Percentiles rank a stretch among this genome's conserved stretches.
Evolutionary conservation across 768 basidiomycete genomes (phyloP).

Genomic region (Mycena olivaceomarginata): DNA sequence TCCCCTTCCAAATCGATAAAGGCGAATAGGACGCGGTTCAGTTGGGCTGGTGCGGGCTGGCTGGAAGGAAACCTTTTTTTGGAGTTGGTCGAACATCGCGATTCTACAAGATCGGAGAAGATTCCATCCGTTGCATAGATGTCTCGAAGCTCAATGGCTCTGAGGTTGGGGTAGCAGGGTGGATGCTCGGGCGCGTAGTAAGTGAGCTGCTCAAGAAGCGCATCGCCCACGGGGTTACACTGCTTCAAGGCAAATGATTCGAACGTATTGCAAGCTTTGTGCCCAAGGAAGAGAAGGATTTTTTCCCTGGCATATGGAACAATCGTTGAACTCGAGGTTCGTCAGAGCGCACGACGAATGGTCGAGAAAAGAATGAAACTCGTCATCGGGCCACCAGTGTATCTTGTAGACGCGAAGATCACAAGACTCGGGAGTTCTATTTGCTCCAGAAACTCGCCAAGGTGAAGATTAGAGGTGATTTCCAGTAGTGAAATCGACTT

Average conservation of each 20-base stretch:
- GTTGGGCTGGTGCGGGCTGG: conserved; percentile 10
- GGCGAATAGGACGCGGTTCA: conserved; percentile 3
- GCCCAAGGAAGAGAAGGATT: conserved; percentile 13
- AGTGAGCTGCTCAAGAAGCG: conserved; percentile 27
- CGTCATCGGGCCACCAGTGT: conserved; percentile 10
- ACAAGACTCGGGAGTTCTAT: conserved; percentile 8
- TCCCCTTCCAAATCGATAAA: background rate
- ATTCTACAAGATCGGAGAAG: conserved; percentile 24
- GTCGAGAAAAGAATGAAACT: conserved; percentile 26
- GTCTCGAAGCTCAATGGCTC: background rate
- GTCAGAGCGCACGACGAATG: conserved; percentile 24
- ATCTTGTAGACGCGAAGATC: conserved; percentile 19
- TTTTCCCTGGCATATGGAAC: conserved; percentile 17
- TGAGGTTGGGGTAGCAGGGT: conserved; percentile 10
- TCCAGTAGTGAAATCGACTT: conserved; percentile 8
- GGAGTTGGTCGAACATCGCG: conserved; percentile 2
- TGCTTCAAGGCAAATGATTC: conserved; percentile 7
- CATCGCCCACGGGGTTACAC: background rate
- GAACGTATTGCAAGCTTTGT: conserved; percentile 17
- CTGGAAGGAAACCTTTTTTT: conserved; percentile 8
- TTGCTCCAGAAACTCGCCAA: conserved; percentile 32
- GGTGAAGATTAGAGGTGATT: conserved; percentile 8
- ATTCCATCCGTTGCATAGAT: conserved; percentile 2
- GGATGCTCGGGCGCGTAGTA: background rate
- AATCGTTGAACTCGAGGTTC: conserved; percentile 8